These are phyloP conservation scores for Myxozyma udenii DNA, from an alignment of 805 yeast species.

Conservation along the genomic window DNA sequence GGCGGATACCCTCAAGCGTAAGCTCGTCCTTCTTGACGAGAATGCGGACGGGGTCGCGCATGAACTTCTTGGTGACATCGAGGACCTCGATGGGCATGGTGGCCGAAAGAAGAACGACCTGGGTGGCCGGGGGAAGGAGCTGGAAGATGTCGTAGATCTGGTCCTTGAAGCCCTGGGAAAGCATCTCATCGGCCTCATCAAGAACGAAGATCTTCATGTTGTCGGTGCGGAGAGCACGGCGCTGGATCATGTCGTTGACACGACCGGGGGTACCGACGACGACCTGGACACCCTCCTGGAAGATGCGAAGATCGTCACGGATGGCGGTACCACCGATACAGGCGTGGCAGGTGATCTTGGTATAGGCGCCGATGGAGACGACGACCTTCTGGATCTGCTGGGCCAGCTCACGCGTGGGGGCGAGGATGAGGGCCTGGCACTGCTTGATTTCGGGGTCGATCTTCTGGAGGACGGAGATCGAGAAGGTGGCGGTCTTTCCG, in stretches of 20 bases:
- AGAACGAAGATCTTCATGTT: conserved; percentile 81
- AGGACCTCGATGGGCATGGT: conserved; percentile 89
- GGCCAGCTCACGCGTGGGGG: conserved; percentile 97
- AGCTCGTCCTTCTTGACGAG: conserved; percentile 92
- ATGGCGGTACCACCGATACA: conserved; percentile 91
- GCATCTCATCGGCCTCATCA: conserved; percentile 96
- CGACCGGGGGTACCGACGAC: conserved; percentile 98
- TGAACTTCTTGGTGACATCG: conserved; percentile 87
- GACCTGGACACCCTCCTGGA: conserved; percentile 79
- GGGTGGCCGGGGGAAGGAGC: conserved; percentile 76
- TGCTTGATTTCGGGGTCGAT: conserved; percentile 70
- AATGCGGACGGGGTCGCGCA: conserved; percentile 89
- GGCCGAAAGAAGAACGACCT: conserved; percentile 92
- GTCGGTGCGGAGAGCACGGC: conserved; percentile 71
- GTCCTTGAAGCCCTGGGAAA: conserved; percentile 90
- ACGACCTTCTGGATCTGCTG: conserved; percentile 88
- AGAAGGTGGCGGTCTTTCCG: conserved; percentile 97
- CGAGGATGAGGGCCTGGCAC: conserved; percentile 83
- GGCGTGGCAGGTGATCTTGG: conserved; percentile 83
- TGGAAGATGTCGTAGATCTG: conserved; percentile 91
- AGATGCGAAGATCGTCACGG: conserved; percentile 71
- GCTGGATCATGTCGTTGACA: conserved; percentile 83
- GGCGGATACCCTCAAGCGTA: conserved; percentile 91
- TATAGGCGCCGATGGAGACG: conserved; percentile 77
- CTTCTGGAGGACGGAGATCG: conserved; percentile 87